Evolutionary conservation across 2,329 filamentous ascomycete species (phyloP).

Genomic region (Aspergillus ochraceoroseus): DNA sequence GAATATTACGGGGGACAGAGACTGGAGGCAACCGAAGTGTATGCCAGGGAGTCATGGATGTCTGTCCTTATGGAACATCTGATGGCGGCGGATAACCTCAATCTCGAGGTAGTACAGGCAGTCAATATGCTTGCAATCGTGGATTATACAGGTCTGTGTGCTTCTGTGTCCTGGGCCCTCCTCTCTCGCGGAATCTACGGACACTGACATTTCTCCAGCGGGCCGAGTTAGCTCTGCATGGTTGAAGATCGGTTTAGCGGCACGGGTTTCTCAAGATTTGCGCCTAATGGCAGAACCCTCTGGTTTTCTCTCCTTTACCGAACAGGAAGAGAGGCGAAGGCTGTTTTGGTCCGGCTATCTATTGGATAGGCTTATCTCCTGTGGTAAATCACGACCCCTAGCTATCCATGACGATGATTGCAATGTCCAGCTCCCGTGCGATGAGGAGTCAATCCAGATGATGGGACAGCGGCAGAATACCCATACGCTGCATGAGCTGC

Average conservation of each 20-base stretch:
- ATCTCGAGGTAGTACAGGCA: conserved; percentile 37
- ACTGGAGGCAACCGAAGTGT: conserved; percentile 25
- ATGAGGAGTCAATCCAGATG: conserved; percentile 20
- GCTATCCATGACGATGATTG: conserved; percentile 25
- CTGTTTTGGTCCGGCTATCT: conserved; percentile 33
- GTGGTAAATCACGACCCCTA: conserved; percentile 23
- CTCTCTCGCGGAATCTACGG: not conserved
- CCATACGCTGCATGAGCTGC: conserved; percentile 21
- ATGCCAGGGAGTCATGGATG: conserved; percentile 34
- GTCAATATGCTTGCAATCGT: conserved; percentile 38
- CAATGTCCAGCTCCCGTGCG: conserved; percentile 25
- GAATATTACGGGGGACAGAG: conserved; percentile 26
- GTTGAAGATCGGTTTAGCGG: conserved; percentile 35
- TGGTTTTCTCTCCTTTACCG: conserved; percentile 15
- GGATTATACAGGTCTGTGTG: conserved; percentile 40
- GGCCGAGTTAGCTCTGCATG: conserved; percentile 34
- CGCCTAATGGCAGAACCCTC: conserved; percentile 28
- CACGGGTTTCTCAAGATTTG: conserved; percentile 59
- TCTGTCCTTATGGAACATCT: conserved; percentile 35
- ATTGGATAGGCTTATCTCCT: conserved; percentile 30
- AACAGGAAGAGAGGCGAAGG: conserved; percentile 29
- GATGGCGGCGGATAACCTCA: conserved; percentile 28
- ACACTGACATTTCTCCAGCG: conserved; percentile 19
- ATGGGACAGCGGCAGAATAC: conserved; percentile 21
- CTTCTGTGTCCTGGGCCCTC: not conserved